A percentile compares a stretch with the other conserved stretches of the same genome.
These are phyloP conservation scores for Colletotrichum eleusines DNA, from an alignment of 2,329 filamentous ascomycete species.

Conservation along the genomic window DNA sequence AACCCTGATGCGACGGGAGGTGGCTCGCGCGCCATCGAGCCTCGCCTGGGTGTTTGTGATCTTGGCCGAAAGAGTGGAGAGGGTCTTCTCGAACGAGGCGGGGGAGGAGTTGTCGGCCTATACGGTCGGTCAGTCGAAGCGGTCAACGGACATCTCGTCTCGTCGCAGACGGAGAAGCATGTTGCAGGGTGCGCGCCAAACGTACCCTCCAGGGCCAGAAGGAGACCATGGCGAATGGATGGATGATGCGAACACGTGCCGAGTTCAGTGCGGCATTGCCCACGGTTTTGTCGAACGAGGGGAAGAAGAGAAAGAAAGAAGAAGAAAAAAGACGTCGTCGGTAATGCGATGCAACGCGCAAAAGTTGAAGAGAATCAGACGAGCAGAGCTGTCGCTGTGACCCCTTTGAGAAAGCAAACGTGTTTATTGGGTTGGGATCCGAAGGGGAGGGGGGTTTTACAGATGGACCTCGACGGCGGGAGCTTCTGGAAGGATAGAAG, in stretches of 20 bases:
- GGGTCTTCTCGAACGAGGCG: constrained; percentile 91
- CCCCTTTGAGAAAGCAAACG: constrained; percentile 15
- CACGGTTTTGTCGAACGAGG: constrained; percentile 2
- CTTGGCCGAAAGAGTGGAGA: constrained; percentile 84
- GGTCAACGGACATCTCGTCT: neutral
- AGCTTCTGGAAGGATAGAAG: constrained; percentile 2
- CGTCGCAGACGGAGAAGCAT: neutral
- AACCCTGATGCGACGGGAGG: constrained; percentile 82
- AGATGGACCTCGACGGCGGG: neutral
- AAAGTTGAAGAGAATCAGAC: neutral
- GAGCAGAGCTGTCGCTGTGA: constrained; percentile 7
- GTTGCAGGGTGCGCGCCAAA: constrained; percentile 21
- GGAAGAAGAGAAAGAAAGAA: neutral
- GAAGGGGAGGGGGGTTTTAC: constrained; percentile 16
- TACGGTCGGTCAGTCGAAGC: constrained; percentile 51
- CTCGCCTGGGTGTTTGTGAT: constrained; percentile 80
- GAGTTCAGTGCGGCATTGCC: constrained; percentile 37
- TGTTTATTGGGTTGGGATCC: too few species aligned
- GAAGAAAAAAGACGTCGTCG: neutral
- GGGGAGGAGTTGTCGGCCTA: constrained; percentile 85
- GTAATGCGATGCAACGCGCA: constrained; percentile 10
- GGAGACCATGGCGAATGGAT: constrained; percentile 73
- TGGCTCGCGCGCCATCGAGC: constrained; percentile 79
- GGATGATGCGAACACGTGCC: constrained; percentile 38
- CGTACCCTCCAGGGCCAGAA: constrained; percentile 87